Evolutionary conservation across 1,139 yeast genomes (phyloP), one percentile per base, ranked within the genome.

Genomic region (Sugiyamaella paludigena): DNA sequence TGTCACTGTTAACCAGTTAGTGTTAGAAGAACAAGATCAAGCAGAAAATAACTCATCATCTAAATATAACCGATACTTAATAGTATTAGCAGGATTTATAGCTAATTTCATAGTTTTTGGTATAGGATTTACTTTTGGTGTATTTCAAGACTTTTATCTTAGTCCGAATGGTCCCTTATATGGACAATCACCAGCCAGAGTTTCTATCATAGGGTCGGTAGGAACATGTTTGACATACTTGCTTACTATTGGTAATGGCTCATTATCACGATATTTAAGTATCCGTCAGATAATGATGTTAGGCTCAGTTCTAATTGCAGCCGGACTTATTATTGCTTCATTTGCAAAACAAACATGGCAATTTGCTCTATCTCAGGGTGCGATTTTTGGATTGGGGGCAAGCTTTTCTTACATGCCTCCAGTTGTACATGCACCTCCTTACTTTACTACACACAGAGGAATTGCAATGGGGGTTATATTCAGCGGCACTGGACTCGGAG

Each of bases 401-500:
- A n/a, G 24, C 24, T 19, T 3, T 19, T 67, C 73, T 1, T 74
- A 73, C 52, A 53, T 71, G 26, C 74, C 76, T 1, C 76, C 77
- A 1, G 74, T 72, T 11, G 68, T 70, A 0, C 68, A 71, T 54
- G 72, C 73, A 1, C 77, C 77, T 2, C 68, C 69, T 5, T 73
- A 63, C 51, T 74, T 69, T 54, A 61, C 61, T 31, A 58, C 62
- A 36, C 68, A 69, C 48, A 57, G 77, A 48, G 76, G 73, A 7
- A 63, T 70, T 46, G 77, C 77, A 0, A 65, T 72, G 69, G 77
- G 77, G 1, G 47, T 71, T 12, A 57, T 73, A 4, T 72, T 73
- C 49, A 60, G 74, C 9, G 78, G 78, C 1, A 67, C 76, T 0
- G 77, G 77, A 4, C 57, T 73, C 40, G 78, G 78, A 4, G 77